Base-by-base conservation (phyloP, 2,329 filamentous ascomycete genomes). In the Paracoccidioides lutzii region DNA sequence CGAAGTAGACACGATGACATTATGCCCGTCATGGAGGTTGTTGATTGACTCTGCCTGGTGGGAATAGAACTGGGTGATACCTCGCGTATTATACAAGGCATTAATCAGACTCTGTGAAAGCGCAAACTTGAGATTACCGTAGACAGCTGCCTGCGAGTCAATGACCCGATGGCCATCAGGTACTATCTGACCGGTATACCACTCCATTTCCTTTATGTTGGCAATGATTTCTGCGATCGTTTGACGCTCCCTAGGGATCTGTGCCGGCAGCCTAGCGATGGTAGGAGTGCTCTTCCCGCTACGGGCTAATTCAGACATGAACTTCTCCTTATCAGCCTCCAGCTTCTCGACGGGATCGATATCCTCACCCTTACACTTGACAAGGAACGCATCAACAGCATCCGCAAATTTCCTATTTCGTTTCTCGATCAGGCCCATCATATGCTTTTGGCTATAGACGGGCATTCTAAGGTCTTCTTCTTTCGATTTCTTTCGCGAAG, bases 11-110 rank as follows among this genome's bases (percentile, higher is more conserved):
- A 98, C 85, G 53, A 98, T 91, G 12, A 97, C 89, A 67, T 96
- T 84, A 41, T 85, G 81, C 0, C 90, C 91, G 3, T 85, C 81
- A 55, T 91, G 79, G 1, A 98, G 75, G 58, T 85, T 82, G 65
- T 98, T 98, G 63, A 98, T 88, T 0, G 93, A 93, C 71, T 95
- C 88, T 0, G 90, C 83, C 71, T 98, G 93, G 68, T 98, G 93
- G 0, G 88, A 83, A 65, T 94, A 98, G 41, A 98, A 80, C 57
- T 85, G 80, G 0, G 84, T 88, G 57, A 98, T 97, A 3, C 84
- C 84, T 62, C 86, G 88, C 7, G 88, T 87, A 62, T 97, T 97
- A 73, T 94, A 98, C 0, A 98, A 72, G 0, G 93, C 91, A 68
- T 98, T 95, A n/a, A 98, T 90, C 52, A 98, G 74, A 60, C 87